Base-by-base conservation (phyloP, 2,329 filamentous ascomycete genomes). In the Phialophora verrucosa region DNA sequence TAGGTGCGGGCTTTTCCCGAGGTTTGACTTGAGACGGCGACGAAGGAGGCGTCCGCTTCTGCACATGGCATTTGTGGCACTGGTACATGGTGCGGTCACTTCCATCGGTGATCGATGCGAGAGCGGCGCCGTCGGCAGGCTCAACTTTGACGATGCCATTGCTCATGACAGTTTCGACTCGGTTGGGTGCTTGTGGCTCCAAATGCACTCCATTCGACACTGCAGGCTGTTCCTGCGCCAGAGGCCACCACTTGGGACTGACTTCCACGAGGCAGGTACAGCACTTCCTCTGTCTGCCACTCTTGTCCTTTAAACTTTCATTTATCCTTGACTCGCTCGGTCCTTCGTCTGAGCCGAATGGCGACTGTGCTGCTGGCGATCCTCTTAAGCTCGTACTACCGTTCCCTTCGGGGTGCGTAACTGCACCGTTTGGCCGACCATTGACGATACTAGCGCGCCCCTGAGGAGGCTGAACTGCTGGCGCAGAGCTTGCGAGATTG, bases 1-100 rank as follows among this genome's bases (percentile, higher is more conserved):
- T 73, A 38, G 74, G 74, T 1, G 51, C 23, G 31, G 75, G 73
- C 59, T 74, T 72, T 11, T 75, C 69, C 27, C 59, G 62, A 55
- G 62, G 67, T 62, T 67, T 69, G 54, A 72, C 63, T 55, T 72
- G 72, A 44, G 69, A 72, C n/a, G 71, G 72, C 12, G 70, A 70
- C 3, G 72, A 63, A 31, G 70, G 70, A 3, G 75, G 70, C 72
- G 69, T 66, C 59, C 68, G 55, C 66, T 82, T 64, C 84, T 84
- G 32, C 79, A 83, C 70, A 81, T 85, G 83, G 69, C 91, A 93
- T 76, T 91, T 91, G 78, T 93, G 91, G 73, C 91, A 93, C 76
- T 92, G 89, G 70, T 87, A 90, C 68, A 83, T 84, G 32, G 84
- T 25, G 23, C 65, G 59, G 8, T 71, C 59, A 20, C 69, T 59